Base-by-base conservation (phyloP, 768 basidiomycete genomes). In the Boletus vermiculosoides region DNA sequence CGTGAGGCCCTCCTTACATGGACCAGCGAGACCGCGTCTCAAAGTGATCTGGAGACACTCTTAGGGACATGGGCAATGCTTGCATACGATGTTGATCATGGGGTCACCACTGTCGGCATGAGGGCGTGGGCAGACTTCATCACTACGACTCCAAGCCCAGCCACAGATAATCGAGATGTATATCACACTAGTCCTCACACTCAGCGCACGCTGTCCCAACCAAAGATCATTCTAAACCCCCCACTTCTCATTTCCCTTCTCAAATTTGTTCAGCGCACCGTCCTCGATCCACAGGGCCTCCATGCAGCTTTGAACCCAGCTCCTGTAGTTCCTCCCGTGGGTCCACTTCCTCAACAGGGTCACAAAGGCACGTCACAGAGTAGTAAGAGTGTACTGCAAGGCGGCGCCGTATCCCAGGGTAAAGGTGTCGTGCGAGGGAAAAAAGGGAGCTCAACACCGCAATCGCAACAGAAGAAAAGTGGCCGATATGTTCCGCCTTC, bases 31-130 rank as follows among this genome's bases (percentile, higher is more conserved):
- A 70, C 75, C 3, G 80, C 78, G 0, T 74, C 80, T 10, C 59
- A 74, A 34, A 75, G 78, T 40, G 81, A 87, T 54, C 62, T 81
- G 13, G 82, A 88, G 56, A 76, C 74, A 46, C 71, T 90, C 36
- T 67, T 90, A 1, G 90, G 90, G 3, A 80, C 85, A 10, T 94
- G 92, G 91, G 83, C 77, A 60, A 77, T 92, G 62, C 77, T 84
- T 13, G 78, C 83, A 16, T 81, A 88, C 66, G 93, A 95, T 59
- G 68, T 84, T 31, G 93, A 94, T 63, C 79, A 85, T 23, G 73
- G 75, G 1, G 86, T 92, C 9, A 73, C 83, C 2, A 60, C 66
- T 1, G 65, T 72, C 18, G 85, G 86, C 2, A 66, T 73, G 23
- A 78, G 74, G 52, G 77, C 84, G 10, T 92, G 89, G 89, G 73